Base-by-base conservation (phyloP, 2,329 filamentous ascomycete species). In the Pyrenochaeta sp. region DNA sequence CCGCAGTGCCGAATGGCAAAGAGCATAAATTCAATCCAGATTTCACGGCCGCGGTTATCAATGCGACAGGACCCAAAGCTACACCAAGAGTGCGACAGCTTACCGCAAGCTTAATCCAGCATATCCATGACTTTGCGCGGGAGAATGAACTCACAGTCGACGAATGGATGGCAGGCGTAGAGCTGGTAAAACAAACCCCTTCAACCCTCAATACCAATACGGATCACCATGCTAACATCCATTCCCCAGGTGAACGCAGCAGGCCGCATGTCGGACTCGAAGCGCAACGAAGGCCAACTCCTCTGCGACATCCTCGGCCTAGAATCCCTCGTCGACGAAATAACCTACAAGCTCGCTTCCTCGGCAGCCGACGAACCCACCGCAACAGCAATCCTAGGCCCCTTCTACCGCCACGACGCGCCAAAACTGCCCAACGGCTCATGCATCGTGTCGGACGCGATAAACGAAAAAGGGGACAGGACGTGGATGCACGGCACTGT, bases 341-440 rank as follows among this genome's bases (percentile, higher is more conserved):
- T 95, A 71, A 91, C 90, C 54, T 90, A 88, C 79, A 88, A 87
- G 59, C 81, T 85, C 50, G 84, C 85, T 30, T 83, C 84, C 49
- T 82, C 84, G 39, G 82, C 81, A 0, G 59, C 56, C 24, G 77
- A 80, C 54, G 72, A 75, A 25, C 82, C 88, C 10, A 95, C 91
- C 5, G 86, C 91, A 2, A 91, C 90, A 3, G 88, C 92, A 40
- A 92, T 96, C 64, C 85, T 96, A 0, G 92, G 92, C 0, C 92
- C 92, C 1, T 96, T 96, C 80, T 96, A 91, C 86, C 85, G 91
- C 5, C 84, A 87, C 43, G 85, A 93, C 66, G 87, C 91, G 0
- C 91, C 92, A 5, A 79, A 85, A 56, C 85, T 89, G 46, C 79
- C 86, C n/a, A 90, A 90, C 71, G 92, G 90, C 49, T 85, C 83